Evolutionary conservation across 2,329 filamentous ascomycete species (phyloP), one percentile per base, ranked within the genome.

Genomic region (Clathrospora elynae): DNA sequence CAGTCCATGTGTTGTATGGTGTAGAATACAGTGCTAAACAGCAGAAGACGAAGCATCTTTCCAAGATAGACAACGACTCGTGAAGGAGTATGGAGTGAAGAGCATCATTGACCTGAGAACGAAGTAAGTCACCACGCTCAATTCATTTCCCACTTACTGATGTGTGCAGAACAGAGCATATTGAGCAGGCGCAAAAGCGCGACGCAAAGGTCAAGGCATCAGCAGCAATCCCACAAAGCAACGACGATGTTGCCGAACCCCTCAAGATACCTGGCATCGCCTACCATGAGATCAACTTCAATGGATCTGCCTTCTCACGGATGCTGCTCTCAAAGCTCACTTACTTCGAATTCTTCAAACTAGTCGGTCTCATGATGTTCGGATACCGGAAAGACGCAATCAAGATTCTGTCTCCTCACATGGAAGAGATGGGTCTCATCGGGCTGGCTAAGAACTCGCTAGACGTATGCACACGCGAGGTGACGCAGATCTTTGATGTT

Each of bases 31-130:
- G 10, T 14, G 32, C 35, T 53, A 40, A n/a, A 49, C 26, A 12
- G 8, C 10, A 30, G 25, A 68, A 78, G 89, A 95, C 61, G 83
- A 89, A 66, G 87, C 88, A 23, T 86, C 87, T 0, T 61, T 76
- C 13, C 64, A 75, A 23, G 90, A 95, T 69, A 80, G 81, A 42
- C 65, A 74, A 22, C 72, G 75, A 20, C 76, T 95, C 8, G 69
- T 74, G 7, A 70, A 83, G 6, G 77, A 82, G 20, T 78, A 85
- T 55, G 77, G 80, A 14, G 80, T 95, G 51, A 81, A 78, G 53
- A 88, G 84, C 2, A 80, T 95, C 26, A 79, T 95, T 46, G 90
- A 95, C 72, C 74, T 95, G 8, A 81, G 90, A 42, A 88, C 89
- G 49, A 83, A 85, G 83, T 88, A 77, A 68, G 47, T 24, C 12